Evolutionary conservation across 2,329 filamentous ascomycete genomes (phyloP).

Genomic region (Apiospora marii): DNA sequence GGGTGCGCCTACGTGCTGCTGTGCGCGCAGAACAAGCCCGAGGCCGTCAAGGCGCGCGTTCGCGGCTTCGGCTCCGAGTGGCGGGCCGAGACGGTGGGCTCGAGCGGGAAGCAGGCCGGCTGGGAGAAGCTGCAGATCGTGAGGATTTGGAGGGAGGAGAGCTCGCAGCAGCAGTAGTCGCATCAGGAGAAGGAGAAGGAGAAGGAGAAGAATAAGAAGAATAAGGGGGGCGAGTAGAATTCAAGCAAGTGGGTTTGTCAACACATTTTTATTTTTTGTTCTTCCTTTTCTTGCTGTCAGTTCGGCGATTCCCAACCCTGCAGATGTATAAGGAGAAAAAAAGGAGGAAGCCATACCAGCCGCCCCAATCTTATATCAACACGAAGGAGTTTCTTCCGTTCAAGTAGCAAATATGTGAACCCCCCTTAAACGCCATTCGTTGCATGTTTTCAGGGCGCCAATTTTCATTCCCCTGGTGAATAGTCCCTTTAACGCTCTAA

Average conservation of each 20-base stretch:
- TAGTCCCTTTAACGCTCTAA: not conserved
- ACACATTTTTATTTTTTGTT: slow-evolving; percentile 17
- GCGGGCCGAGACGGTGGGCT: slow-evolving; percentile 79
- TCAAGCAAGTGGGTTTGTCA: slow-evolving; percentile 7
- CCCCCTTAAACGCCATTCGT: slow-evolving; percentile 15
- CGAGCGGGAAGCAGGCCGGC: slow-evolving; percentile 85
- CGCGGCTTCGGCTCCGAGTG: slow-evolving; percentile 63
- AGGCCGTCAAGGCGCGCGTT: slow-evolving; percentile 72
- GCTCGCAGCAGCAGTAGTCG: not conserved
- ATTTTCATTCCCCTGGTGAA: slow-evolving; percentile 1
- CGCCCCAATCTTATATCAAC: slow-evolving; percentile 32
- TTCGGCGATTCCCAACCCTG: slow-evolving; percentile 23
- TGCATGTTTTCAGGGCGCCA: slow-evolving; percentile 7
- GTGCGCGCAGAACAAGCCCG: slow-evolving; percentile 89
- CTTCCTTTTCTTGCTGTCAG: slow-evolving; percentile 33
- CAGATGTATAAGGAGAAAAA: slow-evolving; percentile 24
- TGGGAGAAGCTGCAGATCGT: slow-evolving; percentile 95
- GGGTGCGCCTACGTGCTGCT: slow-evolving; percentile 91
- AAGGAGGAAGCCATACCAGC: slow-evolving; percentile 37
- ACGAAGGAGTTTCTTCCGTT: slow-evolving; percentile 16
- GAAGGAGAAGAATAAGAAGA: not conserved
- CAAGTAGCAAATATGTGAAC: slow-evolving; percentile 12
- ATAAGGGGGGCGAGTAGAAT: not conserved
- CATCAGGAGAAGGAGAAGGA: slow-evolving; percentile 29
- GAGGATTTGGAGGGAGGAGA: slow-evolving; percentile 74